Evolutionary conservation across 257 asterid genomes (phyloP).

Genomic region (Fraxinus cuspidata): DNA sequence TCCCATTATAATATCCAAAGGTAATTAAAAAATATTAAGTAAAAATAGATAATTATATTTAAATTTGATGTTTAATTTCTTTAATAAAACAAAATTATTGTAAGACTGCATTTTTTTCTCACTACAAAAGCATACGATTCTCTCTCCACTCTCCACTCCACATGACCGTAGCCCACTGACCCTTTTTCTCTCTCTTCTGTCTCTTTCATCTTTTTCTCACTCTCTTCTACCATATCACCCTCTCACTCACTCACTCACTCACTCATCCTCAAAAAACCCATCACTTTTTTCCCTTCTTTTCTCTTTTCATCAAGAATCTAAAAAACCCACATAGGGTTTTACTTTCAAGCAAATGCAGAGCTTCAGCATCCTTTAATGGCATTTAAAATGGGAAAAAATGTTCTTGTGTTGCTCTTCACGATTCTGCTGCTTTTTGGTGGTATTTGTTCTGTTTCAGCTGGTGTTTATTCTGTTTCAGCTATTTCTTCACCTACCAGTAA

Average conservation of each 20-base stretch:
- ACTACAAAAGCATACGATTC: constrained; percentile 19
- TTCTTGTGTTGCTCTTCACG: constrained; percentile 45
- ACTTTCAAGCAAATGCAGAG: constrained; percentile 36
- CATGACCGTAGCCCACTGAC: neutral
- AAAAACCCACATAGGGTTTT: constrained; percentile 47
- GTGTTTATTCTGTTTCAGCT: constrained; percentile 57
- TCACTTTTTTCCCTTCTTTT: constrained; percentile 36
- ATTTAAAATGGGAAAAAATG: constrained; percentile 36
- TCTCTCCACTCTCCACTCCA: neutral
- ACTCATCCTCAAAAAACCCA: constrained; percentile 40
- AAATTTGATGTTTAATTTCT: too few species aligned
- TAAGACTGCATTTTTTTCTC: too few species aligned
- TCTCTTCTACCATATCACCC: constrained; percentile 28
- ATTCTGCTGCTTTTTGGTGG: constrained; percentile 51
- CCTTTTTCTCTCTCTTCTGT: constrained; percentile 5
- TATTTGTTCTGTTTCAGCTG: constrained; percentile 52
- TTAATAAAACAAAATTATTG: too few species aligned
- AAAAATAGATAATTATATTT: too few species aligned
- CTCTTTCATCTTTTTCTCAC: constrained; percentile 28
- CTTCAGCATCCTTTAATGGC: constrained; percentile 38
- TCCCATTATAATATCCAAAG: too few species aligned
- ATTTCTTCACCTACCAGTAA: constrained; percentile 78
- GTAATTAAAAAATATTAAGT: too few species aligned
- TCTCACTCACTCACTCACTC: constrained; percentile 31
- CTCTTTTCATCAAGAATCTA: constrained; percentile 47